A percentile compares a stretch with the other conserved stretches of the same genome.
Conservation (phyloP, 164 flowering plant species). For the Platanus orientalis region DNA sequence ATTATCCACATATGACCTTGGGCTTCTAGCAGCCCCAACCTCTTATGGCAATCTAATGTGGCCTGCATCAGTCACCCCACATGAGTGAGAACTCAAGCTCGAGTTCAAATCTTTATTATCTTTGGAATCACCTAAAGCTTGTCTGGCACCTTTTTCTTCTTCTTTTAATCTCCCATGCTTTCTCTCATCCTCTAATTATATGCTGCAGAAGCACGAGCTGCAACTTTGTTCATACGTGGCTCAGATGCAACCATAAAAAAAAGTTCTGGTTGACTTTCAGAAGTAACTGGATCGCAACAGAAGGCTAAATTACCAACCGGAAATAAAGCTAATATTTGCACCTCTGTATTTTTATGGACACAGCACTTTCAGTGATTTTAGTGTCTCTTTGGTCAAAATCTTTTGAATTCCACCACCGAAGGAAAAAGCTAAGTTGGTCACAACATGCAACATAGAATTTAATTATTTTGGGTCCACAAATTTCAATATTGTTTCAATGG, state of each 20-base stretch:
- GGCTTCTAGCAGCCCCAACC: too few relatives aligned
- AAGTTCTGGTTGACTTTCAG: slow-evolving; percentile 90
- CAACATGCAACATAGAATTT: slow-evolving; percentile 83
- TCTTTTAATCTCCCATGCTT: too few relatives aligned
- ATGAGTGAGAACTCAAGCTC: too few relatives aligned
- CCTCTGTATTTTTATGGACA: slow-evolving; percentile 86
- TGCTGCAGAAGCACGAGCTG: slow-evolving; percentile 94
- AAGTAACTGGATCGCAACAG: slow-evolving; percentile 72
- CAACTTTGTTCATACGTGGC: slow-evolving; percentile 79
- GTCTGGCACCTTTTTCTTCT: too few relatives aligned
- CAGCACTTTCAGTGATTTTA: slow-evolving; percentile 73
- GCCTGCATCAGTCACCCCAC: too few relatives aligned
- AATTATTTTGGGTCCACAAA: slow-evolving; percentile 63
- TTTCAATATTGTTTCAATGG: slow-evolving; percentile 68
- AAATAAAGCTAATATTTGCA: slow-evolving; percentile 77
- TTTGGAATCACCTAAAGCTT: too few relatives aligned
- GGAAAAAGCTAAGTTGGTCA: slow-evolving; percentile 72
- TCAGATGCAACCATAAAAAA: slow-evolving; percentile 64
- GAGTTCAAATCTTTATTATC: too few relatives aligned
- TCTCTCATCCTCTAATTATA: too few relatives aligned
- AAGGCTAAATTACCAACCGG: slow-evolving; percentile 94
- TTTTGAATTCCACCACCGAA: slow-evolving; percentile 86
- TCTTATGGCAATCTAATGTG: too few relatives aligned
- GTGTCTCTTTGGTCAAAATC: slow-evolving; percentile 77
- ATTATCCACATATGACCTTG: too few relatives aligned